phyloP scores from a whole-genome alignment of 805 yeast species.

The Saturnispora kantuleensis region DNA sequence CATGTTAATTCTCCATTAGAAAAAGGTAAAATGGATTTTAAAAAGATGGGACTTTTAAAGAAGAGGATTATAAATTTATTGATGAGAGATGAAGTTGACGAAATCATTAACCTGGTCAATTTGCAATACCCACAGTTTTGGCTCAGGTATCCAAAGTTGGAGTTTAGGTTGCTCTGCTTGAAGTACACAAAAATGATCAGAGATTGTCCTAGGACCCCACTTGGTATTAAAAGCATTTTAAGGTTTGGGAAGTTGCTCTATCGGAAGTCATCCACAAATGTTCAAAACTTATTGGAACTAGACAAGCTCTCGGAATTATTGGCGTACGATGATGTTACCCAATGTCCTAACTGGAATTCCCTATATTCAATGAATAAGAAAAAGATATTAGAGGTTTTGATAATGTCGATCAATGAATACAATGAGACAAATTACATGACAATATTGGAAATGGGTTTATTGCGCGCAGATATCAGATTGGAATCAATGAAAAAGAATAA shows the following conservation, averaged over 20 bases:
- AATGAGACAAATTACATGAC: slow-evolving; percentile 13
- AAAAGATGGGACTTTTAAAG: slow-evolving; percentile 11
- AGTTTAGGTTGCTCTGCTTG: slow-evolving; percentile 34
- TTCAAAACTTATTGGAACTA: slow-evolving; percentile 29
- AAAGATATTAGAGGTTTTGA: slow-evolving; percentile 32
- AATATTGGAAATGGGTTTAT: slow-evolving; percentile 18
- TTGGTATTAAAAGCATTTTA: slow-evolving; percentile 27
- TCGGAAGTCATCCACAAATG: slow-evolving; percentile 22
- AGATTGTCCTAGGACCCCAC: not conserved
- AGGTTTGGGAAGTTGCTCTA: slow-evolving; percentile 31
- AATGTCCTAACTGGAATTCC: slow-evolving; percentile 28
- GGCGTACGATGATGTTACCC: slow-evolving; percentile 41
- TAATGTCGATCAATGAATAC: slow-evolving; percentile 25
- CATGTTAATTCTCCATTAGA: slow-evolving; percentile 14
- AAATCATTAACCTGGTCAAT: slow-evolving; percentile 30
- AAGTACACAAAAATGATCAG: slow-evolving; percentile 33
- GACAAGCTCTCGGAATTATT: slow-evolving; percentile 40
- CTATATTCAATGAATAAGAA: slow-evolving; percentile 29
- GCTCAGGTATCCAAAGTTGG: slow-evolving; percentile 22
- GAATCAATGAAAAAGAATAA: slow-evolving; percentile 7
- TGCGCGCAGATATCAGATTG: slow-evolving; percentile 17
- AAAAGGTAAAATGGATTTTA: slow-evolving; percentile 18
- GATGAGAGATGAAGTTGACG: slow-evolving; percentile 35
- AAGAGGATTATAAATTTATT: slow-evolving; percentile 36
- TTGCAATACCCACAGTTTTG: slow-evolving; percentile 32